phyloP scores from a whole-genome alignment of 768 basidiomycete genomes.

The Termitomyces eurrhizus region DNA sequence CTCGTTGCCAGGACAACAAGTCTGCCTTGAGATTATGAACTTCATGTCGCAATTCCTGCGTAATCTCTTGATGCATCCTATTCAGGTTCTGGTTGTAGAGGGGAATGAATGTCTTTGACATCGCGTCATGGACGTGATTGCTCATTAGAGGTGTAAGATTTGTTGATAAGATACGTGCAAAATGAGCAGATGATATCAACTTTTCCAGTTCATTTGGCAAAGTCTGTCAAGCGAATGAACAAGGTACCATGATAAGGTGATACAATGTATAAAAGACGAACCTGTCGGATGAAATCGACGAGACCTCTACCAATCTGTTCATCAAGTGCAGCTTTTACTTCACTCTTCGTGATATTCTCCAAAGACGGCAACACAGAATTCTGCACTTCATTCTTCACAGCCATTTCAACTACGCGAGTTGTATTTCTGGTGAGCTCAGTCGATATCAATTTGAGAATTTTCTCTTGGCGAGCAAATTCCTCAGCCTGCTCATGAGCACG shows the following conservation, averaged over 20 bases:
- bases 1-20: conserved; percentile 76
- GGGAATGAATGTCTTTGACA: conserved; percentile 71
- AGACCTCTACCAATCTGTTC: conserved; percentile 75
- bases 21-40: conserved; percentile 78
- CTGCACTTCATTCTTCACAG: conserved; percentile 82
- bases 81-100: conserved; percentile 73
- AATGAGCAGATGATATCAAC: conserved; percentile 66
- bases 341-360: conserved; percentile 76
- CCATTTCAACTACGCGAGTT: conserved; percentile 84
- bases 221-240: conserved; percentile 39
- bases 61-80: conserved; percentile 74
- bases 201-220: conserved; percentile 80
- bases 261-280: conserved; percentile 28
- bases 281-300: conserved; percentile 70
- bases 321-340: conserved; percentile 75
- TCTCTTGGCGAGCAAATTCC: conserved; percentile 83
- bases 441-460: conserved; percentile 84
- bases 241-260: not conserved
- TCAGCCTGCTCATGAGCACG: conserved; percentile 74
- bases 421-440: conserved; percentile 85
- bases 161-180: conserved; percentile 69
- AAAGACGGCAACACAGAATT: conserved; percentile 79
- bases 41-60: conserved; percentile 71
- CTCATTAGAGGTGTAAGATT: conserved; percentile 76
- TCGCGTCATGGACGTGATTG: conserved; percentile 75